These are phyloP conservation scores for Tetragonia tetragonoides DNA, from an alignment of 148 eudicot genomes.

Conservation along the genomic window DNA sequence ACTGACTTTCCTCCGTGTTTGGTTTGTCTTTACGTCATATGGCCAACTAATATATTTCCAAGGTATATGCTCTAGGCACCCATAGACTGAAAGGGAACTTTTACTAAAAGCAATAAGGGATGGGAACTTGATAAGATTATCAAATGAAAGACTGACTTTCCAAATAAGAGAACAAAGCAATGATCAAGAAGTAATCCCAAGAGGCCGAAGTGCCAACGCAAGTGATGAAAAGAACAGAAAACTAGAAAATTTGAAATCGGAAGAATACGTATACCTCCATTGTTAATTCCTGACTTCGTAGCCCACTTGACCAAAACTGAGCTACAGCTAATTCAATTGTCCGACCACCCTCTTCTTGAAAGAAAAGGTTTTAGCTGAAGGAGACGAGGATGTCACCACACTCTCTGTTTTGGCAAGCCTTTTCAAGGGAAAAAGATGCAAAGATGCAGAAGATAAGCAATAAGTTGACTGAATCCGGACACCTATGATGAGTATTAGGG, in stretches of 20 bases:
- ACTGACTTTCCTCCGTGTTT: not conserved
- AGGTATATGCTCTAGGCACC: too few relatives aligned
- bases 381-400: conserved; percentile 69
- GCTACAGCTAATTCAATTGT: conserved; percentile 90
- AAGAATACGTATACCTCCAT: conserved; percentile 49
- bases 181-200: not conserved
- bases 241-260: not conserved
- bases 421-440: conserved; percentile 83
- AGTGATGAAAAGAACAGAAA: not conserved
- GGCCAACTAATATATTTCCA: too few relatives aligned
- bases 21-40: too few relatives aligned
- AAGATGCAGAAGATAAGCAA: conserved; percentile 7
- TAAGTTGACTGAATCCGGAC: conserved; percentile 14
- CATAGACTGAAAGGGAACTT: too few relatives aligned
- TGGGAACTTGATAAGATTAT: not conserved
- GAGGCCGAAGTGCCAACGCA: not conserved
- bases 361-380: conserved; percentile 81
- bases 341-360: conserved; percentile 83
- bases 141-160: not conserved
- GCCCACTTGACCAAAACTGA: conserved; percentile 98
- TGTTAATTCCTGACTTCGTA: conserved; percentile 80
- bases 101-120: not conserved
- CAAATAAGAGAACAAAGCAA: not conserved
- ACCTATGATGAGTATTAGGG: conserved; percentile 11
- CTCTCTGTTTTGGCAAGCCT: conserved; percentile 92